phyloP scores from a whole-genome alignment of 2,329 filamentous ascomycete genomes.

The Podosphaera leucotricha region DNA sequence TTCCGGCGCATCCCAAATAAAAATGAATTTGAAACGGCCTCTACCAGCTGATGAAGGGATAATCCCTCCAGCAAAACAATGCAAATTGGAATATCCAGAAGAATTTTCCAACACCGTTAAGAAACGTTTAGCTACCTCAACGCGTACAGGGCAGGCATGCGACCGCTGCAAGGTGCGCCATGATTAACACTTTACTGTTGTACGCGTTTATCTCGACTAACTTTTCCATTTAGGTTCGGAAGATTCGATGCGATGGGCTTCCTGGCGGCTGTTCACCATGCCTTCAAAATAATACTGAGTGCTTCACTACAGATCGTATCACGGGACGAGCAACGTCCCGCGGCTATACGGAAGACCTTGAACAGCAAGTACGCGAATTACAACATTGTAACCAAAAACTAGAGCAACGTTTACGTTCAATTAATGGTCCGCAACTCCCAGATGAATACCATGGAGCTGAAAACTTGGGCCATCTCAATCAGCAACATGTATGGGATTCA shows the following conservation, averaged over 20 bases:
- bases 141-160: constrained; percentile 61
- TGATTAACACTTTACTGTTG: no score
- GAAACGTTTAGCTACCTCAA: constrained; percentile 28
- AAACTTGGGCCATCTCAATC: not conserved
- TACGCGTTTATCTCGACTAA: not conserved
- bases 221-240: constrained; percentile 37
- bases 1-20: constrained; percentile 4
- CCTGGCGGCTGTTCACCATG: constrained; percentile 67
- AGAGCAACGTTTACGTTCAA: constrained; percentile 30
- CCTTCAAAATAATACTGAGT: constrained; percentile 50
- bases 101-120: constrained; percentile 21
- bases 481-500: constrained; percentile 4
- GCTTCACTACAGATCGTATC: constrained; percentile 65
- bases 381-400: constrained; percentile 42
- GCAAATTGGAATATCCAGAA: constrained; percentile 12
- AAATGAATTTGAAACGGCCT: constrained; percentile 12
- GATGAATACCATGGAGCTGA: not conserved
- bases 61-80: constrained; percentile 8
- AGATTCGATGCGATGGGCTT: constrained; percentile 67
- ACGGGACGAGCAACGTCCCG: constrained; percentile 58
- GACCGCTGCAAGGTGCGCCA: constrained; percentile 54
- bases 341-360: constrained; percentile 55
- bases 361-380: constrained; percentile 47
- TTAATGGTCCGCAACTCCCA: not conserved
- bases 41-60: constrained; percentile 6